Evolutionary conservation across 148 eudicot genomes (phyloP).

Genomic region (Fagopyrum homotropicum): DNA sequence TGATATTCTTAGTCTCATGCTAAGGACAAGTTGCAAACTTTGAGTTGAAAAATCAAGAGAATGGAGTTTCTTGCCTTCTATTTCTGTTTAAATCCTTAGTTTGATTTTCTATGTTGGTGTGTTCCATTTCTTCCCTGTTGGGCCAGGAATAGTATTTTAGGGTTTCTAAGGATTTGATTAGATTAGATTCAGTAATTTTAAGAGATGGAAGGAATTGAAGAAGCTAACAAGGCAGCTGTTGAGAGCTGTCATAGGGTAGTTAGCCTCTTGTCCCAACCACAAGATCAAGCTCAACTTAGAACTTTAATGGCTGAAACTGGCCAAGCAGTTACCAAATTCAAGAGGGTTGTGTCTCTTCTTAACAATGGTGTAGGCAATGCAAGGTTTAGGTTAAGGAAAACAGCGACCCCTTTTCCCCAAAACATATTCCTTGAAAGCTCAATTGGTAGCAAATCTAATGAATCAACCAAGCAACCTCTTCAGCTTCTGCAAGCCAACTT

Average conservation of each 20-base stretch:
- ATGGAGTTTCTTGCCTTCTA: slow-evolving; percentile 11
- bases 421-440: slow-evolving; percentile 35
- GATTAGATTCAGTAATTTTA: slow-evolving; percentile 8
- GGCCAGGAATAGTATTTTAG: background rate
- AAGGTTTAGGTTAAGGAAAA: slow-evolving; percentile 60
- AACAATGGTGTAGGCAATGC: slow-evolving; percentile 64
- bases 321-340: slow-evolving; percentile 58
- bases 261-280: slow-evolving; percentile 39
- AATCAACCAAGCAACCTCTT: slow-evolving; percentile 29
- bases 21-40: background rate
- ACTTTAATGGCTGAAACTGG: slow-evolving; percentile 50
- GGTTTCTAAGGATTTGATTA: slow-evolving; percentile 7
- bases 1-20: slow-evolving; percentile 6
- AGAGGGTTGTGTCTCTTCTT: slow-evolving; percentile 65
- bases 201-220: slow-evolving; percentile 71
- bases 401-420: slow-evolving; percentile 36
- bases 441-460: slow-evolving; percentile 19
- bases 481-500: slow-evolving; percentile 33
- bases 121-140: background rate
- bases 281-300: slow-evolving; percentile 37
- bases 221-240: slow-evolving; percentile 67
- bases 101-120: background rate
- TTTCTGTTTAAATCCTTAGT: background rate
- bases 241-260: slow-evolving; percentile 73
- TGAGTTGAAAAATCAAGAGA: background rate